Evolutionary conservation across 306 rosid species (phyloP).

Genomic region (Quercus aquifolioides): DNA sequence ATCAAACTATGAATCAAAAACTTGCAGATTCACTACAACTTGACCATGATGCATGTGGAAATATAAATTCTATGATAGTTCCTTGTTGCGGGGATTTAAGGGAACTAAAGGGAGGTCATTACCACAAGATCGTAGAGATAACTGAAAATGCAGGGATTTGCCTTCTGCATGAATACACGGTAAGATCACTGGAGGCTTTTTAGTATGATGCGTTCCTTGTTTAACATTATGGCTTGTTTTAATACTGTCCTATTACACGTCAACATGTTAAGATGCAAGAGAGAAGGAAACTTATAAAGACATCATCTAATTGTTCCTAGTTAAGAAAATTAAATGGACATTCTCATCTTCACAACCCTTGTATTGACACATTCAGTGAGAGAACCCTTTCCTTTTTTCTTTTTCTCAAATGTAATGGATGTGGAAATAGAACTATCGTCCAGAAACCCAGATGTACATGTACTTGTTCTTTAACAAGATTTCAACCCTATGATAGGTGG

Average conservation of each 20-base stretch:
- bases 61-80: conserved; percentile 69
- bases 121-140: conserved; percentile 86
- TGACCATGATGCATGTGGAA: conserved; percentile 90
- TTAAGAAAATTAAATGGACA: background rate
- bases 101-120: conserved; percentile 89
- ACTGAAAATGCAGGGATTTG: conserved; percentile 88
- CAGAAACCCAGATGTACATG: background rate
- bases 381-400: background rate
- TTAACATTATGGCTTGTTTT: too few relatives aligned
- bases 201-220: background rate
- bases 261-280: too few relatives aligned
- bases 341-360: background rate
- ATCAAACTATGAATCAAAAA: conserved; percentile 23
- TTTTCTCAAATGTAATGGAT: background rate
- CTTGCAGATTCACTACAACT: conserved; percentile 90
- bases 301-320: too few relatives aligned
- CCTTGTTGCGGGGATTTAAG: conserved; percentile 92
- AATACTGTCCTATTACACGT: too few relatives aligned
- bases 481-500: conserved; percentile 50
- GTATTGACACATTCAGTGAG: background rate
- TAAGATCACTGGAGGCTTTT: conserved; percentile 27
- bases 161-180: conserved; percentile 82
- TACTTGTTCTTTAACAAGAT: background rate
- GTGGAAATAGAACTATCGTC: background rate
- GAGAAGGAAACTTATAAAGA: too few relatives aligned